phyloP scores from a whole-genome alignment of 202 grass and related monocot genomes.

The Panicum hallii region DNA sequence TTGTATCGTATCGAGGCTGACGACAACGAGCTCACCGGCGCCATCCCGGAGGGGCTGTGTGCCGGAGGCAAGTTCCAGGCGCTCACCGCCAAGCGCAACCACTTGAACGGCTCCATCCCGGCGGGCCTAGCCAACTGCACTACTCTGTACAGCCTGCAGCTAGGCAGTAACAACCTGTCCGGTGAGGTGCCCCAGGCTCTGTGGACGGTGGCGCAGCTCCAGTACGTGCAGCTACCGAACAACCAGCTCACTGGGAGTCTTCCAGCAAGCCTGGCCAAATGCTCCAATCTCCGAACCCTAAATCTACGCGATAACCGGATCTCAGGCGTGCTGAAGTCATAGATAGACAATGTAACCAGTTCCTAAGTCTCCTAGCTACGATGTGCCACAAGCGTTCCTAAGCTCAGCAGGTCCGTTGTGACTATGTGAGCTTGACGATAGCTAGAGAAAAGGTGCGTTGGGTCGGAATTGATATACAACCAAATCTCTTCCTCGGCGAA shows the following conservation, averaged over 20 bases:
- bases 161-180: constrained; percentile 62
- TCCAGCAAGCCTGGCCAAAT: too few relatives aligned
- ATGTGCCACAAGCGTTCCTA: too few relatives aligned
- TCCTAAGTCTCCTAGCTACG: too few relatives aligned
- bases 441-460: too few relatives aligned
- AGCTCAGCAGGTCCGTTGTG: too few relatives aligned
- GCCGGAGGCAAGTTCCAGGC: constrained; percentile 6
- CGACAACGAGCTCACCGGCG: constrained; percentile 56
- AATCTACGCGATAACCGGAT: too few relatives aligned
- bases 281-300: too few relatives aligned
- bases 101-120: constrained; percentile 63
- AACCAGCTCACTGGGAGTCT: constrained; percentile 66
- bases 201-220: constrained; percentile 50
- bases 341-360: too few relatives aligned
- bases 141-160: constrained; percentile 20
- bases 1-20: constrained; percentile 36
- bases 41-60: constrained; percentile 64
- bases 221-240: background rate
- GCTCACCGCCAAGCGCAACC: constrained; percentile 42
- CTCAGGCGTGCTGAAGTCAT: too few relatives aligned
- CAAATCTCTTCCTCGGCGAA: too few relatives aligned
- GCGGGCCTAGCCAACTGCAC: constrained; percentile 54
- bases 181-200: constrained; percentile 56
- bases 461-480: too few relatives aligned
- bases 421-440: too few relatives aligned